Evolutionary conservation across 306 rosid genomes (phyloP).

Genomic region (Castanea crenata): DNA sequence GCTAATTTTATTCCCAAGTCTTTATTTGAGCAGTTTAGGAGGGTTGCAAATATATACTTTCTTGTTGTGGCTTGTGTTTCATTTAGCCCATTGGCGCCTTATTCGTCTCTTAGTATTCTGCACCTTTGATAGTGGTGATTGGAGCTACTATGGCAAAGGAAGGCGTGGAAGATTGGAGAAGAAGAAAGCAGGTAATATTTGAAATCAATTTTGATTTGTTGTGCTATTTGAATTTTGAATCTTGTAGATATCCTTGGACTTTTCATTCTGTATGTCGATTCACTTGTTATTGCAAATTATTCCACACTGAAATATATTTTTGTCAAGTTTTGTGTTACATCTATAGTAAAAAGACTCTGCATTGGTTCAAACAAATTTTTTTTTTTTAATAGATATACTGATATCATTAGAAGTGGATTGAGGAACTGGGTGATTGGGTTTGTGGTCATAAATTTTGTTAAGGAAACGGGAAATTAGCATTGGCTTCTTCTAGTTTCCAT

Average conservation of each 20-base stretch:
- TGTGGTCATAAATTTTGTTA: neutral
- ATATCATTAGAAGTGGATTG: too few species aligned
- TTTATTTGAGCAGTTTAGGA: slow-evolving; percentile 84
- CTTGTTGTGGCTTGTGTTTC: slow-evolving; percentile 81
- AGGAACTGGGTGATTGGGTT: neutral
- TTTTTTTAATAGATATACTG: too few species aligned
- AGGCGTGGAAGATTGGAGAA: slow-evolving; percentile 94
- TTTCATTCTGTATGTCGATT: neutral
- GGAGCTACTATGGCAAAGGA: slow-evolving; percentile 90
- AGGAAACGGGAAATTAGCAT: neutral
- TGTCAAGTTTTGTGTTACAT: neutral
- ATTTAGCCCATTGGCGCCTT: slow-evolving; percentile 84
- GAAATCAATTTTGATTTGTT: neutral
- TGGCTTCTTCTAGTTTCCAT: neutral
- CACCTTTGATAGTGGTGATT: slow-evolving; percentile 64
- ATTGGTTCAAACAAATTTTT: neutral
- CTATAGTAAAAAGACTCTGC: neutral
- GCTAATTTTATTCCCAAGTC: slow-evolving; percentile 78
- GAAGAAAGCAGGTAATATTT: slow-evolving; percentile 72
- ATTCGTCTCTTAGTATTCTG: slow-evolving; percentile 54
- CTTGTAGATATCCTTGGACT: neutral
- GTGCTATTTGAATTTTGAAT: neutral
- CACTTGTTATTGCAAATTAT: neutral
- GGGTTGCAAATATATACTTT: slow-evolving; percentile 91
- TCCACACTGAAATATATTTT: neutral